Base-by-base conservation (phyloP, 208 protist species). In the Leptomonas seymouri region DNA sequence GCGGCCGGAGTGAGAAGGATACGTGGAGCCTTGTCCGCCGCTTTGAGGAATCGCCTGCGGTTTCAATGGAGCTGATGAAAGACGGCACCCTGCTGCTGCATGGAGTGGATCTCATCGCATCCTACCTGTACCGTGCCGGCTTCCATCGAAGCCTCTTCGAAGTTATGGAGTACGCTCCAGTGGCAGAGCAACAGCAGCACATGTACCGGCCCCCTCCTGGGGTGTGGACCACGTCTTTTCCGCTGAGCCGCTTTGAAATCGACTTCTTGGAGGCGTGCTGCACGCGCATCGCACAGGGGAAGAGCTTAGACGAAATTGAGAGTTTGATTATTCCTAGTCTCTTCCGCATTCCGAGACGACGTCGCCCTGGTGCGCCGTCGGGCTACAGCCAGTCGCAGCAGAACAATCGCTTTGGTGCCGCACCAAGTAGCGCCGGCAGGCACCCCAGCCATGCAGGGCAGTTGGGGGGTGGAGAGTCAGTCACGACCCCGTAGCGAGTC, bases 221-320 rank as follows among this genome's bases (percentile, higher is more conserved):
- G 21, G 64, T 97, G 41, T 97, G 91, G 89, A 71, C 75, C 27
- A 91, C 82, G 7, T 87, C 80, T 0, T 60, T 69, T 42, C 62
- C 79, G 21, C 82, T 94, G 25, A 83, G 79, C 4, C 74, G 89
- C 36, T 84, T 91, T 28, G 89, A 97, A 59, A 64, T 97, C 18
- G 91, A 97, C 74, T 97, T 97, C 61, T 50, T 97, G 16, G 89
- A 93, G 67, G 91, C 89, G 15, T 94, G 89, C 68, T 97, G 91
- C 70, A 61, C 84, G 27, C 85, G 91, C 25, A 67, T 97, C 6
- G 87, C 89, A 0, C 50, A 67, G 27, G 84, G 86, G 1, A 84
- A 81, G 66, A 31, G 45, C 5, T 55, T 79, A 21, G 86, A 85
- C 31, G 65, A 76, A 15, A 68, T 92, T 30, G 81, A 83, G 12